Percentiles rank a stretch among this genome's conserved stretches.
Conservation (phyloP, 768 basidiomycete genomes). For the Suillus fuscotomentosus region DNA sequence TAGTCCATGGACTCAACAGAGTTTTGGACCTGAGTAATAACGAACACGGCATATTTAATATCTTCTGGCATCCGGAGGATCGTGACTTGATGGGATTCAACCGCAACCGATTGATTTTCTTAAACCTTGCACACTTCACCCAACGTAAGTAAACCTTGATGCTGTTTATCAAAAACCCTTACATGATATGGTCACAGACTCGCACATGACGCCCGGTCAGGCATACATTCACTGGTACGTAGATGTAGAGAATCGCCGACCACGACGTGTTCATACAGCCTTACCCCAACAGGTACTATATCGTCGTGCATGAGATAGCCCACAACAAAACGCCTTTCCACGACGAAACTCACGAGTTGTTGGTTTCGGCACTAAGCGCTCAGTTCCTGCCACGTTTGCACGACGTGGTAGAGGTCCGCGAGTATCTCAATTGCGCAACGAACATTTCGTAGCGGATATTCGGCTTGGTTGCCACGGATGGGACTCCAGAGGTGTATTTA, state of each 20-base stretch:
- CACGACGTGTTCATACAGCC: background rate
- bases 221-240: conserved; percentile 3
- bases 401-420: background rate
- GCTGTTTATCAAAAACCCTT: background rate
- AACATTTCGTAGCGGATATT: background rate
- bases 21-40: conserved; percentile 2
- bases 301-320: conserved; percentile 26
- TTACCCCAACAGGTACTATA: conserved; percentile 21
- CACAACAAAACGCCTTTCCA: conserved; percentile 24
- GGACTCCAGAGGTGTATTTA: background rate
- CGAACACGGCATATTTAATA: conserved; percentile 4
- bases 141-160: conserved; percentile 5
- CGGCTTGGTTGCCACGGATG: background rate
- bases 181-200: background rate
- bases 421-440: background rate
- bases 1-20: conserved; percentile 9
- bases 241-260: background rate
- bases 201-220: background rate
- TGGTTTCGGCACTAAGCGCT: conserved; percentile 12
- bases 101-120: conserved; percentile 13
- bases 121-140: conserved; percentile 15
- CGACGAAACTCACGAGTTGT: conserved; percentile 24
- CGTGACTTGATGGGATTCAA: conserved; percentile 16
- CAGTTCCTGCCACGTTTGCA: background rate
- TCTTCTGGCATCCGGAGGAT: conserved; percentile 14